Evolutionary conservation across 345 rosid species (phyloP), one percentile per base, ranked within the genome.

Genomic region (Geranium brycei): DNA sequence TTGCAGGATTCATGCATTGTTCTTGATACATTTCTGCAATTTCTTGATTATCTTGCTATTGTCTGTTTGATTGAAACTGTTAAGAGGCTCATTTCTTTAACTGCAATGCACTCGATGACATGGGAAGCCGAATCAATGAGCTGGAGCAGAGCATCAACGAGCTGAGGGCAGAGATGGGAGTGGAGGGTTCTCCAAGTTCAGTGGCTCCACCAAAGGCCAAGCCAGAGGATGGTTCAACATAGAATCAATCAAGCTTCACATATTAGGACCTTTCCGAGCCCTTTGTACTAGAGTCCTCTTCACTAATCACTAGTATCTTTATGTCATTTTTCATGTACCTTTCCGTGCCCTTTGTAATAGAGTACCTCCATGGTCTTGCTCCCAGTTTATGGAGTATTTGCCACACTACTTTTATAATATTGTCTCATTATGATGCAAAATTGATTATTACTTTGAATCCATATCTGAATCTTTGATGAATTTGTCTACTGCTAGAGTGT

Each of bases 91-190:
- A 59, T 68, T 77, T 78, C 60, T 82, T 87, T 82, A 64, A 87
- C 86, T 72, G 58, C 73, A 17, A 66, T 62, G 75, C 77, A 84
- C 93, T 87, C 30, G 93, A 87, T 74, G 93, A 87, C 61, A 87
- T 87, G 93, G 90, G 93, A 62, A 62, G 30, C 77, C 82, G 90
- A 58, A 81, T 84, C 70, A 77, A 84, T 31, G 87, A 87, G 68
- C 68, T 87, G 81, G 93, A 84, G 76, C 81, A 84, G 75, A 84
- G 87, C 82, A 78, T 87, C 65, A 78, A 82, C 17, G 87, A 82
- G 58, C 76, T 87, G 16, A 76, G 73, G 69, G 61, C 83, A 66
- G 86, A 81, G 71, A 78, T 84, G 86, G 92, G 86, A 19, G 79
- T 84, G 63, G 92, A 87, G 69, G 90, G 85, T 13, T 79, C 87